phyloP scores from a whole-genome alignment of 768 basidiomycete genomes.

The Tricholoma bakamatsutake region DNA sequence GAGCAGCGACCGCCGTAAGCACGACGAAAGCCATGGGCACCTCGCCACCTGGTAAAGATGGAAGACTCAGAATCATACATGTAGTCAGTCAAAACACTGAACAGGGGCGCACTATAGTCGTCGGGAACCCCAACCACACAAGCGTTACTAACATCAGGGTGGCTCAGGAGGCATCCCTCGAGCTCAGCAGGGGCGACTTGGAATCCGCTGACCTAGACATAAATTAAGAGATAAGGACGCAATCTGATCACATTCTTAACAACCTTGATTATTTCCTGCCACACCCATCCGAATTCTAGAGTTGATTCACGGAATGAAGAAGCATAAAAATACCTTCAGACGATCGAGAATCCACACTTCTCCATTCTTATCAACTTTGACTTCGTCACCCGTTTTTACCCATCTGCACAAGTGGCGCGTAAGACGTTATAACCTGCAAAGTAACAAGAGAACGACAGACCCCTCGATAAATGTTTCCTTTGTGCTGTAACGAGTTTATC shows the following conservation, averaged over 20 bases:
- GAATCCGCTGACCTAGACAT: constrained; percentile 55
- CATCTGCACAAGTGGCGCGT: constrained; percentile 33
- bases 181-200: constrained; percentile 74
- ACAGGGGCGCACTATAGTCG: constrained; percentile 45
- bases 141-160: constrained; percentile 51
- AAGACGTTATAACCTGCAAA: constrained; percentile 1
- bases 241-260: constrained; percentile 15
- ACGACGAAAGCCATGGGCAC: constrained; percentile 66
- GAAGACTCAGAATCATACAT: not conserved
- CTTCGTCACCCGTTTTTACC: constrained; percentile 68
- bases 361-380: constrained; percentile 43
- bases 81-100: not conserved
- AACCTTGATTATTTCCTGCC: constrained; percentile 43
- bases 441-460: constrained; percentile 24
- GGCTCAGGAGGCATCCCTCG: constrained; percentile 58
- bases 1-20: constrained; percentile 35
- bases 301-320: not conserved
- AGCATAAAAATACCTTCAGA: constrained; percentile 39
- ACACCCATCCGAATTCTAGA: not conserved
- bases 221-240: not conserved
- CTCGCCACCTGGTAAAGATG: constrained; percentile 44
- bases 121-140: constrained; percentile 66
- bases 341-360: constrained; percentile 61
- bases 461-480: constrained; percentile 65
- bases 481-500: constrained; percentile 37